A percentile compares a stretch with the other conserved stretches of the same genome.
Evolutionary conservation across 306 rosid genomes (phyloP).

Genomic region (Dalbergia oliveri): DNA sequence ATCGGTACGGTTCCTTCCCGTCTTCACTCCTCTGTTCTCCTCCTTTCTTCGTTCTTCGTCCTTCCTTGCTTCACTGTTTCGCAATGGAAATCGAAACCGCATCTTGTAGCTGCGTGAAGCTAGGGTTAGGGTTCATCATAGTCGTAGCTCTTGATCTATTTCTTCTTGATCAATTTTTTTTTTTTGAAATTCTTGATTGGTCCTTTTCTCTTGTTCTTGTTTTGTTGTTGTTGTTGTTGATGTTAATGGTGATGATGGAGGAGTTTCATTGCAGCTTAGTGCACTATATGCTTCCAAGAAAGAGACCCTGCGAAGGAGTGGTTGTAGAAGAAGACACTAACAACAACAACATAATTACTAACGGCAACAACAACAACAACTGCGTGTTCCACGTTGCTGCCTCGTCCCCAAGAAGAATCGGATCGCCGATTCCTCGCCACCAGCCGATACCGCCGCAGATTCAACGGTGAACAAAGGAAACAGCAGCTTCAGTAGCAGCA

Average conservation of each 20-base stretch:
- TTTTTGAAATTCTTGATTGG: not conserved
- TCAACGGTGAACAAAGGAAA: constrained; percentile 55
- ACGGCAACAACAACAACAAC: constrained; percentile 28
- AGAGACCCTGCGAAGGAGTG: constrained; percentile 86
- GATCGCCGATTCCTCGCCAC: constrained; percentile 49
- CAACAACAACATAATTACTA: constrained; percentile 17
- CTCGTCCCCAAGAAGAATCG: constrained; percentile 63
- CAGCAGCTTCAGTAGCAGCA: constrained; percentile 38
- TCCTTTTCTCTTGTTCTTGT: not conserved
- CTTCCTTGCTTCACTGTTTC: constrained; percentile 19
- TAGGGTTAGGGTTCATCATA: constrained; percentile 61
- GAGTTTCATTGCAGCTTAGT: constrained; percentile 64
- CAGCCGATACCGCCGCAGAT: constrained; percentile 37
- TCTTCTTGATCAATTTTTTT: not conserved
- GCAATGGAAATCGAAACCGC: constrained; percentile 24
- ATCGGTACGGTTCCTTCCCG: constrained; percentile 46
- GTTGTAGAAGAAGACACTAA: constrained; percentile 63
- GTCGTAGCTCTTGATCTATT: not conserved
- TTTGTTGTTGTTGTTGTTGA: not conserved
- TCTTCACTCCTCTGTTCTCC: not conserved
- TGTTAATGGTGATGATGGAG: not conserved
- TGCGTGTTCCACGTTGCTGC: too few relatives aligned
- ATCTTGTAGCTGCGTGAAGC: constrained; percentile 35
- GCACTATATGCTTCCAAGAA: constrained; percentile 96
- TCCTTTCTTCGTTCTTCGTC: too few relatives aligned